phyloP scores from a whole-genome alignment of 805 yeast species.

The Pichia kluyveri region DNA sequence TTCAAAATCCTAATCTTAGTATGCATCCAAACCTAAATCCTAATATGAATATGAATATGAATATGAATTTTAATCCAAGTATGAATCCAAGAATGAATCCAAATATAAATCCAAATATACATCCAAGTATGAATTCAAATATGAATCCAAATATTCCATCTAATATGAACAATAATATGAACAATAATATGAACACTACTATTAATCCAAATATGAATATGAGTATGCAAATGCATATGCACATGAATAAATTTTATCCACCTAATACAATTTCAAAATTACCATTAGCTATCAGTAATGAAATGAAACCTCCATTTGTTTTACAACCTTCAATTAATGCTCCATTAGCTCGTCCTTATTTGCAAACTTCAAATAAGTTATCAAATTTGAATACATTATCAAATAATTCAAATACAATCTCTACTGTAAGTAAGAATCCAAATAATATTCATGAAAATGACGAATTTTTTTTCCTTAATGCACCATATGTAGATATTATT shows the following conservation, averaged over 20 bases:
- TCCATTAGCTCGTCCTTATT: conserved; percentile 7
- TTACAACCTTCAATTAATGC: neutral
- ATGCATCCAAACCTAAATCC: too few species aligned
- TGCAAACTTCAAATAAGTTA: neutral
- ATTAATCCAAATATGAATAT: neutral
- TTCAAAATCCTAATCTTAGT: neutral
- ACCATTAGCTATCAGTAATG: neutral
- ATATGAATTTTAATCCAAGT: neutral
- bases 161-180: neutral
- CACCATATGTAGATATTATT: conserved; percentile 13
- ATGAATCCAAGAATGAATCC: neutral
- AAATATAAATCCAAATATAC: too few species aligned
- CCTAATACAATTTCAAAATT: neutral
- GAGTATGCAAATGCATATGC: neutral
- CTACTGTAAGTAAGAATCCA: neutral
- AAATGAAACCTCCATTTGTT: neutral
- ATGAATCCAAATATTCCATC: neutral
- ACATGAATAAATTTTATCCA: neutral
- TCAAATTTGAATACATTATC: neutral
- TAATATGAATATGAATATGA: neutral
- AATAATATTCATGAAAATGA: conserved; percentile 6
- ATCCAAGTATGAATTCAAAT: neutral
- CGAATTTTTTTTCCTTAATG: conserved; percentile 8
- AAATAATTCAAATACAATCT: neutral
- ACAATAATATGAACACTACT: neutral